phyloP scores from a whole-genome alignment of 768 basidiomycete species.

The Antrodiella citrinella region DNA sequence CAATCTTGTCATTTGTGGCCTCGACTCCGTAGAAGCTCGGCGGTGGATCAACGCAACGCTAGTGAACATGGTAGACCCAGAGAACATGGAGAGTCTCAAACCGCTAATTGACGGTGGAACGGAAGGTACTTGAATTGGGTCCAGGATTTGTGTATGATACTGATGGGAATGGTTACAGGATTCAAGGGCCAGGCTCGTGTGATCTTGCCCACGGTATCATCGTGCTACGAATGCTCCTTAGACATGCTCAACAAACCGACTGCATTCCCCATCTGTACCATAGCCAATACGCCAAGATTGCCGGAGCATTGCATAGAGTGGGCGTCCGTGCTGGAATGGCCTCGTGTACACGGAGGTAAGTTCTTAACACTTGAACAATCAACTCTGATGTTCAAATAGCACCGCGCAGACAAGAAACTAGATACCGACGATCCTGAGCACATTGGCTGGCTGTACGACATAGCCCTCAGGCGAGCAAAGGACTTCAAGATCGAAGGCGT shows the following conservation, averaged over 20 bases:
- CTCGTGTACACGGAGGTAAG: constrained; percentile 81
- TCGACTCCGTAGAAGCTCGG: constrained; percentile 95
- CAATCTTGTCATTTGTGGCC: constrained; percentile 92
- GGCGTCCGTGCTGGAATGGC: constrained; percentile 99
- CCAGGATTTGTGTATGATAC: not conserved
- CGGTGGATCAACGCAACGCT: constrained; percentile 99
- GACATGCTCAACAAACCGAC: constrained; percentile 98
- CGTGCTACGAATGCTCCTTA: constrained; percentile 96
- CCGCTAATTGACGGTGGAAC: constrained; percentile 98
- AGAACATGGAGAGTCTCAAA: constrained; percentile 87
- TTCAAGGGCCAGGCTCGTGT: constrained; percentile 99
- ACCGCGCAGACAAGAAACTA: constrained; percentile 85
- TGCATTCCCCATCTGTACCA: constrained; percentile 96
- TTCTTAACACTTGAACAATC: not conserved
- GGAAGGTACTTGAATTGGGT: constrained; percentile 56
- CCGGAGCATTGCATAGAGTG: constrained; percentile 99
- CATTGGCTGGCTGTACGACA: constrained; percentile 85
- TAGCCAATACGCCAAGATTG: constrained; percentile 95
- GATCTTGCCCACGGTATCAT: constrained; percentile 89
- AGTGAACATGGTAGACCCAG: constrained; percentile 89
- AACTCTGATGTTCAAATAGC: not conserved
- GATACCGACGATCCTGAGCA: constrained; percentile 98
- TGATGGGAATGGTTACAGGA: constrained; percentile 40
- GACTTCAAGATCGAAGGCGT: constrained; percentile 98
- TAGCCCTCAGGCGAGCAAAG: constrained; percentile 75